phyloP scores from a whole-genome alignment of 176 grass and related monocot species.

The Tuctoria greenei region DNA sequence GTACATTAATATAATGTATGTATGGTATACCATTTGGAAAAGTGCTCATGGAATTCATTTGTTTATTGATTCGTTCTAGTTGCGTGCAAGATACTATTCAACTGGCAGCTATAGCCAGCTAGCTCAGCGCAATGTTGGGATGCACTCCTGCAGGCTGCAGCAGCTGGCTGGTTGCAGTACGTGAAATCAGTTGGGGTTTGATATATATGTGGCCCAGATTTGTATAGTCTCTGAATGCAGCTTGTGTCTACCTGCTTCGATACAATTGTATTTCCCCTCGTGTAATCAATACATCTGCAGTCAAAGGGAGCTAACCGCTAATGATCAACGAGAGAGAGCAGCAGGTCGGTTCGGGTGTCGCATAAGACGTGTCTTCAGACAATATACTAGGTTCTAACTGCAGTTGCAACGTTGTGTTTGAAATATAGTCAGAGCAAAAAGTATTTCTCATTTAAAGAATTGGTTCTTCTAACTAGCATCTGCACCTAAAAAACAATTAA shows the following conservation, averaged over 20 bases:
- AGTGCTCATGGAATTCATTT: conserved; percentile 6
- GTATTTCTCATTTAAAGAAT: background rate
- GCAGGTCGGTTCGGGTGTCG: background rate
- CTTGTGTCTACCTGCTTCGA: background rate
- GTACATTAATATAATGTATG: too few relatives aligned
- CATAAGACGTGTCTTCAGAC: background rate
- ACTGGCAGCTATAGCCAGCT: conserved; percentile 2
- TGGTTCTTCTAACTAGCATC: background rate
- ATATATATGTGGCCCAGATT: background rate
- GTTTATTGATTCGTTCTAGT: conserved; percentile 3
- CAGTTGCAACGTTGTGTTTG: background rate
- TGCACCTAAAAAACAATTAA: background rate
- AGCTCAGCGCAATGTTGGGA: background rate
- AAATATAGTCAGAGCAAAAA: background rate
- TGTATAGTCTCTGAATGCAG: background rate
- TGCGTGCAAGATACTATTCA: background rate
- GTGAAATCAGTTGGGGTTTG: background rate
- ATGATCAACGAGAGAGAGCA: background rate
- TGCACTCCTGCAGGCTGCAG: background rate
- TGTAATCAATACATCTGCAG: background rate
- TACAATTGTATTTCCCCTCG: background rate
- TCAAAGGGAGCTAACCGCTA: background rate
- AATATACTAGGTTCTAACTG: background rate
- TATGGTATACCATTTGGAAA: conserved; percentile 15
- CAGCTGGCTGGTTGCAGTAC: background rate